Base-by-base conservation (phyloP, 768 basidiomycete genomes). In the Leccinum boreale region DNA sequence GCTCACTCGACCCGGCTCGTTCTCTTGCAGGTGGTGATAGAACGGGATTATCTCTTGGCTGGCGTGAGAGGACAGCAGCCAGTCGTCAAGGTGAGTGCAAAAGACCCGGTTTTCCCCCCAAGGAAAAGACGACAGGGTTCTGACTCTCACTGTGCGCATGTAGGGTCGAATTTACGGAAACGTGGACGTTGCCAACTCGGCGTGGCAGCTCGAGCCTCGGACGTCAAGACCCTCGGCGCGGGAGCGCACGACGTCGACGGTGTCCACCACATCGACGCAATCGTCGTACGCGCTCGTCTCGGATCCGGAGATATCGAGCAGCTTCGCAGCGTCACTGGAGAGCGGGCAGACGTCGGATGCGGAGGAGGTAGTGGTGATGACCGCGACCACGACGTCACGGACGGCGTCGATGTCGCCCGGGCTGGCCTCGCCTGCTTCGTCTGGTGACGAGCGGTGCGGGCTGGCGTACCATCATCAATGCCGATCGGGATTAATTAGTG, bases 241-340 rank as follows among this genome's bases (percentile, higher is more conserved):
- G 65, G 89, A 87, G 58, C 85, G 89, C 19, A 92, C 90, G 0
- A 85, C 84, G 3, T 90, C 89, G 14, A 85, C 87, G 14, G 76
- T 85, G 6, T 91, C 90, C 9, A 89, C 88, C 2, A 75, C 85
- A 0, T 91, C 89, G 4, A 88, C 88, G 0, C 88, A 84, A 28
- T 92, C 90, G 19, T 92, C 90, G 0, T 92, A 85, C 64, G 90
- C 90, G 4, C 79, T 90, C 56, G 78, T 92, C 9, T 91, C 90
- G n/a, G 90, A 92, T 63, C 85, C 84, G 2, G 90, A 92, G 62
- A 87, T 92, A 52, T 90, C 90, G 5, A 91, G 89, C 73, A 89
- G 87, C 68, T 91, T 92, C 62, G 88, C 89, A 1, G 89, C 88
- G 6, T 92, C 90, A 28, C 79, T 92, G 4, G 90, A 90, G 67